A percentile compares a stretch with the other conserved stretches of the same genome.
Conservation (phyloP, 192 early-diverging fungal genomes). For the Helicostylum pulchrum region DNA sequence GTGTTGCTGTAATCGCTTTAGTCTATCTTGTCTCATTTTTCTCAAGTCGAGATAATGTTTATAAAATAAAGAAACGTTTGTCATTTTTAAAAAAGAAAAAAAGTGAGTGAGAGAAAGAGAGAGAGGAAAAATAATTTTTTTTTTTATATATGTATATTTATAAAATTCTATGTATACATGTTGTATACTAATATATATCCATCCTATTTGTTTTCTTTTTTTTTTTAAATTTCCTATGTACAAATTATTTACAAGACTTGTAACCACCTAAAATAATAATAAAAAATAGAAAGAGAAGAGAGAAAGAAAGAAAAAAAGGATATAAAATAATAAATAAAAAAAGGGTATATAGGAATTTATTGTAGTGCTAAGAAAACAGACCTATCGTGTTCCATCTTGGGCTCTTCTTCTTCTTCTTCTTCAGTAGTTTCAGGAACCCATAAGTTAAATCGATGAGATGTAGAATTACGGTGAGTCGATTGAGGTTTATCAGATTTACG, state of each 20-base stretch:
- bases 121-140: neutral
- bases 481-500: neutral
- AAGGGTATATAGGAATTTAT: neutral
- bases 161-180: neutral
- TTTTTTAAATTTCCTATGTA: neutral
- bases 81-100: neutral
- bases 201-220: no score
- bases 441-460: slow-evolving; percentile 6
- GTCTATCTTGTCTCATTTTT: slow-evolving; percentile 10
- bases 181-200: neutral
- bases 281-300: neutral
- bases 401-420: neutral
- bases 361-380: neutral
- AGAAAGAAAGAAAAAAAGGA: neutral
- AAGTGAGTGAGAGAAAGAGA: no score
- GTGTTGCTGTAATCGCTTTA: neutral
- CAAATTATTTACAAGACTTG: neutral
- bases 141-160: neutral
- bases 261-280: neutral
- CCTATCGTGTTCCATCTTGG: neutral
- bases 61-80: slow-evolving; percentile 1
- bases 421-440: slow-evolving; percentile 4
- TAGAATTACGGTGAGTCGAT: neutral
- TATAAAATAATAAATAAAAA: neutral
- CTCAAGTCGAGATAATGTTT: slow-evolving; percentile 5